Percentiles rank a stretch among this genome's conserved stretches.
These are phyloP conservation scores for Podaxis sp. DNA, from an alignment of 768 basidiomycete species.

Conservation along the genomic window DNA sequence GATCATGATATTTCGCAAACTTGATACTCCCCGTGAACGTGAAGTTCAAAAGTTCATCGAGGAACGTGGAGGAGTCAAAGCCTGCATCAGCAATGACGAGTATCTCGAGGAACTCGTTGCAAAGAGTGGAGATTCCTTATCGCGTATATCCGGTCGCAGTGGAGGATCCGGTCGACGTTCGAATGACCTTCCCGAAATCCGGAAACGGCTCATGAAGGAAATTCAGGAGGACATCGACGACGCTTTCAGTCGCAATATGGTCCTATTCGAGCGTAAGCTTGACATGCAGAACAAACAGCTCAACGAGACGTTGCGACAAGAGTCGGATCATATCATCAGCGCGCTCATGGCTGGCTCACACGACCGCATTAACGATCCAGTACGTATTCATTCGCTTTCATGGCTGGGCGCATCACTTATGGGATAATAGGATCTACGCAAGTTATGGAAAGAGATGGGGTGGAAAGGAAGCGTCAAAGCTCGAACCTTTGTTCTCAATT, in stretches of 20 bases:
- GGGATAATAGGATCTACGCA: constrained; percentile 40
- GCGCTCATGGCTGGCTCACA: constrained; percentile 41
- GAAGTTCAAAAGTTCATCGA: constrained; percentile 38
- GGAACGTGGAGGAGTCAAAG: constrained; percentile 37
- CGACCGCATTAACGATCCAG: constrained; percentile 41
- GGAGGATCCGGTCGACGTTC: constrained; percentile 21
- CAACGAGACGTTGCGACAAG: constrained; percentile 27
- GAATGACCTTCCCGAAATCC: constrained; percentile 27
- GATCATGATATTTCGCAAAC: constrained; percentile 34
- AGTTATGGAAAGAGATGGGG: constrained; percentile 52
- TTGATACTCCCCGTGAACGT: constrained; percentile 39
- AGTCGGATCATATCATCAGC: constrained; percentile 39
- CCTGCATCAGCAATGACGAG: constrained; percentile 33
- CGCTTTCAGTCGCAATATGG: constrained; percentile 36
- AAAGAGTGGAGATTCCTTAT: constrained; percentile 30
- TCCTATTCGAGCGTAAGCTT: constrained; percentile 45
- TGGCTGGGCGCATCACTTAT: neutral
- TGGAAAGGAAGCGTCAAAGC: constrained; percentile 56
- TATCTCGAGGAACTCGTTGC: constrained; percentile 31
- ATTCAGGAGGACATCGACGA: constrained; percentile 36
- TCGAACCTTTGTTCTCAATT: constrained; percentile 44
- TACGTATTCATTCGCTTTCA: constrained; percentile 20
- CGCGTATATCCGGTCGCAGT: constrained; percentile 24
- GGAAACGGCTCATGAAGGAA: constrained; percentile 33
- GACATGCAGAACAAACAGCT: constrained; percentile 42